These are phyloP conservation scores for Candida mesenterica DNA, from an alignment of 1,139 yeast genomes.

Conservation along the genomic window DNA sequence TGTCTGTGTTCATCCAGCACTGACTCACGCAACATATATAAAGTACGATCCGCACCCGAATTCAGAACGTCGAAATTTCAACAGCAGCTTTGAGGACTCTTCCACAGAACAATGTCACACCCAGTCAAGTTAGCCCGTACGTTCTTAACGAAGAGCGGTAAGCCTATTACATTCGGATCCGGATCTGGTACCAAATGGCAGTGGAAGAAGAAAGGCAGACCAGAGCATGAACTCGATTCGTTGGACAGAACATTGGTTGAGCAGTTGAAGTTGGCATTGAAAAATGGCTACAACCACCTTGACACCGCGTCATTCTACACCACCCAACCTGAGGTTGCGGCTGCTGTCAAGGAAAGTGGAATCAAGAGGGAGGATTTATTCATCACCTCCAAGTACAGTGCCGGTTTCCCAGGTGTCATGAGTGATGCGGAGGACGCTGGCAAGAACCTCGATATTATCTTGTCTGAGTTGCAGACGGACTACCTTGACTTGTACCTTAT, in stretches of 20 bases:
- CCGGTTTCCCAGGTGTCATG: constrained; percentile 16
- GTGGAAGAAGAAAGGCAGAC: constrained; percentile 38
- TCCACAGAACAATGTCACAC: constrained; percentile 1
- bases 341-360: constrained; percentile 48
- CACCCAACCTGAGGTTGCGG: constrained; percentile 62
- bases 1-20: too few relatives aligned
- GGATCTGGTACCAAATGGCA: constrained; percentile 76
- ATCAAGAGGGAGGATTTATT: constrained; percentile 52
- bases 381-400: constrained; percentile 55
- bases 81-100: background rate
- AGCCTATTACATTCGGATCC: constrained; percentile 37
- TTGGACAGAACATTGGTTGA: constrained; percentile 36
- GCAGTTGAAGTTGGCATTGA: constrained; percentile 46
- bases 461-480: constrained; percentile 51
- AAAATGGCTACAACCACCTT: constrained; percentile 48
- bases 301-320: constrained; percentile 67
- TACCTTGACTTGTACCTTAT: constrained; percentile 71
- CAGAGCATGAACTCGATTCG: constrained; percentile 30
- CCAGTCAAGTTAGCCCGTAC: constrained; percentile 11
- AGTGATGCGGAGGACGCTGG: constrained; percentile 37
- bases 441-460: constrained; percentile 47
- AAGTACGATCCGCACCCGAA: too few relatives aligned
- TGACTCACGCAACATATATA: too few relatives aligned
- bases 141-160: constrained; percentile 39
- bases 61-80: background rate